A percentile compares a stretch with the other conserved stretches of the same genome.
Conservation (phyloP, 75 land plant genomes). For the Isoetes taiwanensis region DNA sequence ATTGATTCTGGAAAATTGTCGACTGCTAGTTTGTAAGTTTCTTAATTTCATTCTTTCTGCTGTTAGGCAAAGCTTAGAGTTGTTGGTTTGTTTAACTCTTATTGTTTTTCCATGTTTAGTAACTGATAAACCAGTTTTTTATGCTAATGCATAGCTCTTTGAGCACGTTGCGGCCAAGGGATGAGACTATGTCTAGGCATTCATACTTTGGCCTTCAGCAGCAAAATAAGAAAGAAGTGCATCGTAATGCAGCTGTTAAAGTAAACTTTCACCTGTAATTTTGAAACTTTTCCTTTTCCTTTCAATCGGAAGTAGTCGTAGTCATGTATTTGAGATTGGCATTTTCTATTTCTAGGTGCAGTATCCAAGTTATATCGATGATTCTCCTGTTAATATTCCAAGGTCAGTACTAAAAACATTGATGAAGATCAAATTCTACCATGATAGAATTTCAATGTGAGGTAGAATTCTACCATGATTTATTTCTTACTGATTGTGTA, state of each 20-base stretch:
- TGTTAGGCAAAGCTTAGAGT: too few species aligned
- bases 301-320: neutral
- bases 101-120: neutral
- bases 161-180: constrained; percentile 45
- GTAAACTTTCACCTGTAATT: neutral
- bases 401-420: too few species aligned
- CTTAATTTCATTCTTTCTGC: too few species aligned
- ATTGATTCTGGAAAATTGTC: too few species aligned
- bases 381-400: constrained; percentile 63
- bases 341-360: constrained; percentile 38
- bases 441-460: too few species aligned
- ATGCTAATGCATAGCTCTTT: constrained; percentile 27
- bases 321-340: neutral
- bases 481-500: constrained; percentile 6
- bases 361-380: constrained; percentile 73
- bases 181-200: constrained; percentile 73
- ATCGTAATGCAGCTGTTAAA: neutral
- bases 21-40: too few species aligned
- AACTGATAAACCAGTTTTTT: neutral
- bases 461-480: too few species aligned
- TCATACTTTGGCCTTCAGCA: constrained; percentile 69
- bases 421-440: too few species aligned
- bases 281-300: constrained; percentile 1
- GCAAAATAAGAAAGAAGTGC: constrained; percentile 36
- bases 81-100: neutral